A percentile compares a stretch with the other conserved stretches of the same genome.
Evolutionary conservation across 2,329 filamentous ascomycete species (phyloP).

Genomic region (Didymosphaeria variabile): DNA sequence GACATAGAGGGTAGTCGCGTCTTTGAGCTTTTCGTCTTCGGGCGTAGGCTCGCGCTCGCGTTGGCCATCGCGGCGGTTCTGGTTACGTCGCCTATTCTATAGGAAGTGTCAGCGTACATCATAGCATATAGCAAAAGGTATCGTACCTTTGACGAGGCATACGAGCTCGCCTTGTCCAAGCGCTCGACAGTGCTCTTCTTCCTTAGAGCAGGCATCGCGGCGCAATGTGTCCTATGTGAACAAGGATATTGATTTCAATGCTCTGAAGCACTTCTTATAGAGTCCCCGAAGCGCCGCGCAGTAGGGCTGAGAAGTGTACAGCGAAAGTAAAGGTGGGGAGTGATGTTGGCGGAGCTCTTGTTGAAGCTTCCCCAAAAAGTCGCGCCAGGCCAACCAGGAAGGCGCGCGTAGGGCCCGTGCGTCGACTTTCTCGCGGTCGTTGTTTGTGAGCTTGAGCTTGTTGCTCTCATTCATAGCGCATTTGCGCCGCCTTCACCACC

Average conservation of each 20-base stretch:
- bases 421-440: not conserved
- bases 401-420: constrained; percentile 11
- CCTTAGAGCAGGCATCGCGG: constrained; percentile 36
- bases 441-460: not conserved
- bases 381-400: constrained; percentile 2
- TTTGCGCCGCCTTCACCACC: not conserved
- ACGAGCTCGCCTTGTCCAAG: constrained; percentile 93
- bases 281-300: not conserved
- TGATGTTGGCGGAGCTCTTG: constrained; percentile 15
- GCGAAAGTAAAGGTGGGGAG: not conserved
- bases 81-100: constrained; percentile 76
- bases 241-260: not conserved
- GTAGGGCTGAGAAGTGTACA: not conserved
- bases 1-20: constrained; percentile 95
- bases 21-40: constrained; percentile 80
- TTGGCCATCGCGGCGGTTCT: constrained; percentile 65
- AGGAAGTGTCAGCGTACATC: constrained; percentile 21
- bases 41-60: constrained; percentile 61
- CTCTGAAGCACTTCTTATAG: not conserved
- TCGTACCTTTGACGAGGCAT: constrained; percentile 80
- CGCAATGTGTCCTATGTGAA: not conserved
- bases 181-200: constrained; percentile 85
- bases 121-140: not conserved
- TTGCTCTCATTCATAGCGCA: not conserved
- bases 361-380: constrained; percentile 14